These are phyloP conservation scores for Penicillium griseofulvum DNA, from an alignment of 2,329 filamentous ascomycete genomes.

Conservation along the genomic window DNA sequence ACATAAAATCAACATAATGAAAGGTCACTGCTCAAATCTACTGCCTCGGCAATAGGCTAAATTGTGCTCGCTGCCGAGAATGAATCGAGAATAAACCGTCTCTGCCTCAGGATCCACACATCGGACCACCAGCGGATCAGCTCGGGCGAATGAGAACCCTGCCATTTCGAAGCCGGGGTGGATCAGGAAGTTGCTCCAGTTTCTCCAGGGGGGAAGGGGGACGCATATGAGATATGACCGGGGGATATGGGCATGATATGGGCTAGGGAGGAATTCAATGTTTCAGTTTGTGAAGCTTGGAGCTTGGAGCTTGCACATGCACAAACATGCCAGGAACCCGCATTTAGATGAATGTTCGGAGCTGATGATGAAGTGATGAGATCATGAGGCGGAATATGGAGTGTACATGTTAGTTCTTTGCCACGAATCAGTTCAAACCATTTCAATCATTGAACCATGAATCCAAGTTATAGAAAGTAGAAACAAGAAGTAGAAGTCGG, in stretches of 20 bases:
- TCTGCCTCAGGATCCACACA: conserved; percentile 20
- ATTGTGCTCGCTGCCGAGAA: neutral
- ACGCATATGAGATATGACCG: neutral
- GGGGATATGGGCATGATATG: neutral
- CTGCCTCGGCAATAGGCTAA: conserved; percentile 3
- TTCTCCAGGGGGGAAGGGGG: conserved; percentile 9
- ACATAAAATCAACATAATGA: neutral
- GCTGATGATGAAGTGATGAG: conserved; percentile 22
- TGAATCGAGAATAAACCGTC: conserved; percentile 6
- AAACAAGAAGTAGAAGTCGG: neutral
- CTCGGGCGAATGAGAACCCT: conserved; percentile 16
- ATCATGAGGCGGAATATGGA: conserved; percentile 11
- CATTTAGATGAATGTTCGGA: neutral
- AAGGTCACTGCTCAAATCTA: neutral
- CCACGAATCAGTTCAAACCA: neutral
- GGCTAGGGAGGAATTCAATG: neutral
- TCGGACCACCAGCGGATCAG: conserved; percentile 11
- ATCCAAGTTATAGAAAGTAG: neutral
- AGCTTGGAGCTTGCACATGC: neutral
- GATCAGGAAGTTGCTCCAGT: conserved; percentile 13
- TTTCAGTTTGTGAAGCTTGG: neutral
- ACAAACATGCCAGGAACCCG: neutral
- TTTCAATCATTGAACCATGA: neutral
- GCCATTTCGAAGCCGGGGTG: conserved; percentile 23
- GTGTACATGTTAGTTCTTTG: neutral